Conservation (phyloP, 2,329 filamentous ascomycete species). For the Calonectria hawksworthii region DNA sequence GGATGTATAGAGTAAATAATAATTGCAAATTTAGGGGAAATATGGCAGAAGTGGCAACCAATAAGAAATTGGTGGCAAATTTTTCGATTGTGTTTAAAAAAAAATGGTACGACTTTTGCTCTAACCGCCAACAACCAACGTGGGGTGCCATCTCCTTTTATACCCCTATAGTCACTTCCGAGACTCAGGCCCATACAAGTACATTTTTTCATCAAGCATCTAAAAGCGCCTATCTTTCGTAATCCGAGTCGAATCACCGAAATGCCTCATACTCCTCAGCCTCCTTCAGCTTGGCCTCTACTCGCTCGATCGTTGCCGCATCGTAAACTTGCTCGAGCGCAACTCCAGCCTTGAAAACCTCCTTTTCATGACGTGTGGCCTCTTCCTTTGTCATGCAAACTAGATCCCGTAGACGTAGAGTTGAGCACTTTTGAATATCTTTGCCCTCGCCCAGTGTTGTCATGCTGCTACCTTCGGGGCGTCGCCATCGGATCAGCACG, state of each 20-base stretch:
- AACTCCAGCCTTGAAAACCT: constrained; percentile 80
- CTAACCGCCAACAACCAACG: neutral
- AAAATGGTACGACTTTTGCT: neutral
- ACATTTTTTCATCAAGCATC: neutral
- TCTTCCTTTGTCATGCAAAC: constrained; percentile 97
- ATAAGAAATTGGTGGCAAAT: neutral
- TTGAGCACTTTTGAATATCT: constrained; percentile 84
- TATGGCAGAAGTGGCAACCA: neutral
- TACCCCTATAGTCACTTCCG: neutral
- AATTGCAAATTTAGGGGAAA: neutral
- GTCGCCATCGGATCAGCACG: constrained; percentile 84
- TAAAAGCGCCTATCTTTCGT: neutral
- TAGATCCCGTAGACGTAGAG: constrained; percentile 76
- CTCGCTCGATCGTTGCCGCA: constrained; percentile 72
- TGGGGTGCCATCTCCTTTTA: neutral
- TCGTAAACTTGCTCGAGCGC: constrained; percentile 81
- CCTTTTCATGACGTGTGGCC: constrained; percentile 82
- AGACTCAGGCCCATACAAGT: neutral
- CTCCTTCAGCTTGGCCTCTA: constrained; percentile 77
- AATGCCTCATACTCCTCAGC: constrained; percentile 72
- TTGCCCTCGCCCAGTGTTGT: constrained; percentile 73
- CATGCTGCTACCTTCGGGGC: constrained; percentile 71
- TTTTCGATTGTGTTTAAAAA: neutral
- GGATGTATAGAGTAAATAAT: neutral
- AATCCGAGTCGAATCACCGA: constrained; percentile 47